phyloP scores from a whole-genome alignment of 345 rosid genomes.

The Xanthoceras sorbifolium region DNA sequence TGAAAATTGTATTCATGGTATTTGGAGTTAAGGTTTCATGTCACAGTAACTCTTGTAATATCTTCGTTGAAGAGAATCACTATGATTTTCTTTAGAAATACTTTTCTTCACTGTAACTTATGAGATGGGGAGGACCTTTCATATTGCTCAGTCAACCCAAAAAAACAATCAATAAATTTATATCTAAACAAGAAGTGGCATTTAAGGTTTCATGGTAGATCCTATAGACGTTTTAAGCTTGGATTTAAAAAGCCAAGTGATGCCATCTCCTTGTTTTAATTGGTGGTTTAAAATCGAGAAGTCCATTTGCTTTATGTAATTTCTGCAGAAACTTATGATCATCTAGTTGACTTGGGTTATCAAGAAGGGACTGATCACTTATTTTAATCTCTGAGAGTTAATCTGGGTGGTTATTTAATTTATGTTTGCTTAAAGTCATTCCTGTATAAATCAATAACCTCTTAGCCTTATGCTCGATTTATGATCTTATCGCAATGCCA shows the following conservation, averaged over 20 bases:
- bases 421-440: not conserved
- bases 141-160: not conserved
- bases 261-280: not conserved
- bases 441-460: not conserved
- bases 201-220: not conserved
- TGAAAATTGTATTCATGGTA: not conserved
- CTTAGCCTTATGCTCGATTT: not conserved
- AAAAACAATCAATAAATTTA: not conserved
- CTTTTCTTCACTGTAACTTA: not conserved
- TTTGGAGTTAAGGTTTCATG: not conserved
- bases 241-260: not conserved
- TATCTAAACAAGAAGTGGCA: conserved; percentile 2
- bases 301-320: not conserved
- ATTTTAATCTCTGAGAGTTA: not conserved
- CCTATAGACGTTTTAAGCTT: not conserved
- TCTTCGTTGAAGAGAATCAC: not conserved
- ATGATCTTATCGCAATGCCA: not conserved
- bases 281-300: not conserved
- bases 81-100: no score
- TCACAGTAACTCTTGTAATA: not conserved
- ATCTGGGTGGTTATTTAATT: not conserved
- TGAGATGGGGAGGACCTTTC: not conserved
- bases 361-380: not conserved
- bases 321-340: not conserved
- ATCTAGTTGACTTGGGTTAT: conserved; percentile 12